Base-by-base conservation (phyloP, 2,329 filamentous ascomycete species). In the Colletotrichum sp. region DNA sequence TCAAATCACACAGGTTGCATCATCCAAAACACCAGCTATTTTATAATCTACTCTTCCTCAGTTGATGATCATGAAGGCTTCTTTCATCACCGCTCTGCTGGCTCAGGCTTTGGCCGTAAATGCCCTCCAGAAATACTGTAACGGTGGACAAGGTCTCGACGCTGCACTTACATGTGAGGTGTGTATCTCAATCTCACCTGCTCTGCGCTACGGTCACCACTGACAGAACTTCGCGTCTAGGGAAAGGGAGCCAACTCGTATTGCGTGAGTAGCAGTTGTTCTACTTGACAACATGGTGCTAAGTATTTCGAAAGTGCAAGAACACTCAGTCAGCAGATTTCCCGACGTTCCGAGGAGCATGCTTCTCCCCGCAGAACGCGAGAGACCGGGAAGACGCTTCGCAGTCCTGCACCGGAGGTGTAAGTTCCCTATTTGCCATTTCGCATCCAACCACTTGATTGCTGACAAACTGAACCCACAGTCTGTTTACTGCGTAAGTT, bases 61-160 rank as follows among this genome's bases (percentile, higher is more conserved):
- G 21, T 57, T 1, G 8, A 24, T 13, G 5, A 57, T 28, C 15
- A 63, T 63, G 59, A 63, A 0, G 90, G 26, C 28, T 32, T 63
- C 59, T 63, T 26, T 63, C 28, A 30, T 63, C 28, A 63, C 59
- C 30, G 15, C 30, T 21, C 63, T 67, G 64, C 64, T 67, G 16
- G 64, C 28, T 28, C 64, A 67, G 39, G 39, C 64, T 67, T n/a
- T 67, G 5, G 36, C 64, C 24, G 39, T 21, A 3, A 67, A 28
- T 52, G 64, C 64, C 5, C 18, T 30, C n/a, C 16, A 32, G 39
- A 52, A 28, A 18, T 67, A 67, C 39, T 67, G 64, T 6, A 67
- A 67, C 39, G 36, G 39, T 67, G 64, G 64, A 5, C 24, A 28
- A 32, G 64, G 36, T 67, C 36, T 67, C 64, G 36, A 26, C 8